Base-by-base conservation (phyloP, 345 rosid genomes). In the Cardamine occulta region DNA sequence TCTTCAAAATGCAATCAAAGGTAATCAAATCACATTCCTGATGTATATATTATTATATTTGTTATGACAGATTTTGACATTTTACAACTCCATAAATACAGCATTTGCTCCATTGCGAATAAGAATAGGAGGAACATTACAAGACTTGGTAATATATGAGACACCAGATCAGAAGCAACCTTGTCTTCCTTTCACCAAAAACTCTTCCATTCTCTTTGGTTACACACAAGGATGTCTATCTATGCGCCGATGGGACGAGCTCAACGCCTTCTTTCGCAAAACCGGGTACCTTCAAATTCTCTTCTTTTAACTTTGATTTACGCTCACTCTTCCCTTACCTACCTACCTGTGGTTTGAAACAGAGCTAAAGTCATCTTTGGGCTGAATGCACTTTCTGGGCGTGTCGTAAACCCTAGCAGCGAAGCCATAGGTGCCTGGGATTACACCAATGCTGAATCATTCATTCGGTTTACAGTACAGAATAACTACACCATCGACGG, bases 101-200 rank as follows among this genome's bases (percentile, higher is more conserved):
- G 97, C 91, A 31, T 87, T 91, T 75, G 83, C 89, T 26, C 93
- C 91, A 11, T 74, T 89, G 73, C 86, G 85, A 78, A 86, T 91
- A 47, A 88, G 93, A 82, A n/a, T 89, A 79, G 97, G 96, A 29
- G 97, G 97, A 26, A 84, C 91, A 18, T 82, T 88, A 68, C 91
- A 91, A 77, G 93, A 91, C 63, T 66, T 67, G 54, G 87, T 85
- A 40, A 54, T 44, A 53, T 89, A 89, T 74, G 87, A 81, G 66
- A 76, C 70, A 32, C 73, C 57, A 63, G 85, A 81, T 35, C 56
- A 28, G 42, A 49, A 59, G 44, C 74, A 73, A 54, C 81, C 88
- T 11, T 88, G 91, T 66, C 24, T 79, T 29, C 75, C 83, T 32
- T 86, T 89, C 63, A 59, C 61, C 34, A 59, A 73, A 35, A 75